These are phyloP conservation scores for Aspergillus glaucus DNA, from an alignment of 2,329 filamentous ascomycete species.

Conservation along the genomic window DNA sequence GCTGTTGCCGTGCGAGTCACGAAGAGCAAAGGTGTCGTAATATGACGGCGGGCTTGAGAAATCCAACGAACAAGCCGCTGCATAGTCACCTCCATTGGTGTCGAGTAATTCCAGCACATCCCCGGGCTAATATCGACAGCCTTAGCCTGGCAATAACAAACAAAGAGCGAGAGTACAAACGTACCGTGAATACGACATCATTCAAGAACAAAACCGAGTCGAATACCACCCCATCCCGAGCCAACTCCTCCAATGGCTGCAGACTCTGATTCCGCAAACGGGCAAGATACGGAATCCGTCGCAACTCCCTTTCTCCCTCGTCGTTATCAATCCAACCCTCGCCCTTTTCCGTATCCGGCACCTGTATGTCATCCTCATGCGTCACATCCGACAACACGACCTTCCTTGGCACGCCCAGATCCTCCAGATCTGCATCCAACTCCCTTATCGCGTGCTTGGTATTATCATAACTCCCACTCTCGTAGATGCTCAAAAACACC, in stretches of 20 bases:
- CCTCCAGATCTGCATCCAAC: slow-evolving; percentile 51
- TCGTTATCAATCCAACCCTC: slow-evolving; percentile 61
- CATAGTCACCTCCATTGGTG: slow-evolving; percentile 54
- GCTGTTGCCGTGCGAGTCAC: slow-evolving; percentile 59
- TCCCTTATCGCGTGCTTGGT: slow-evolving; percentile 57
- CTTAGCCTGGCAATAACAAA: background rate
- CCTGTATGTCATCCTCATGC: slow-evolving; percentile 51
- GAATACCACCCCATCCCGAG: slow-evolving; percentile 47
- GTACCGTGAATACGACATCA: slow-evolving; percentile 41
- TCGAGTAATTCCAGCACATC: slow-evolving; percentile 53
- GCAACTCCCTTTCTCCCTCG: slow-evolving; percentile 48
- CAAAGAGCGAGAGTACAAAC: background rate
- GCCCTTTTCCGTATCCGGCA: slow-evolving; percentile 27
- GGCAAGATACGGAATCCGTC: slow-evolving; percentile 64
- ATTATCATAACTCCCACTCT: slow-evolving; percentile 64
- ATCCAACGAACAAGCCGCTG: slow-evolving; percentile 65
- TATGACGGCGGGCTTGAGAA: slow-evolving; percentile 61
- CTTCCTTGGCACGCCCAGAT: slow-evolving; percentile 47
- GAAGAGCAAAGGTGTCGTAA: slow-evolving; percentile 68
- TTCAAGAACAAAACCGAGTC: slow-evolving; percentile 56
- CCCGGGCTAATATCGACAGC: slow-evolving; percentile 26
- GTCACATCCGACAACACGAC: slow-evolving; percentile 55
- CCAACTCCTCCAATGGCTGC: slow-evolving; percentile 50
- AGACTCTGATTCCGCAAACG: slow-evolving; percentile 59
- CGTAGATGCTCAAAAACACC: slow-evolving; percentile 61